These are phyloP conservation scores for Globisporangium acanthophoron DNA, from an alignment of 352 stramenopile species.

Conservation along the genomic window DNA sequence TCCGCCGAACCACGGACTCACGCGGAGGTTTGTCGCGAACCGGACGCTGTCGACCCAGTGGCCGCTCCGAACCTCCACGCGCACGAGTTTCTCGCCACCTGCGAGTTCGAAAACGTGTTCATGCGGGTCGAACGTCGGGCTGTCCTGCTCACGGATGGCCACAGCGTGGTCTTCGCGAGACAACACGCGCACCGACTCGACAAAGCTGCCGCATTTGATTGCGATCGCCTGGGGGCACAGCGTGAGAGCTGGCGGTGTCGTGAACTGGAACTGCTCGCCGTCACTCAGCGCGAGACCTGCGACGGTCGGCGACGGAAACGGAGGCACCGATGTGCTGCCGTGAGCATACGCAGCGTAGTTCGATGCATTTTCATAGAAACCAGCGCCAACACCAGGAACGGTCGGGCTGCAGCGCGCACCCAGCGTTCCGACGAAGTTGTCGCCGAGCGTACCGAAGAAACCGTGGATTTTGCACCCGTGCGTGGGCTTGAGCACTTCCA, in stretches of 20 bases:
- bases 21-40: conserved; percentile 37
- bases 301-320: conserved; percentile 13
- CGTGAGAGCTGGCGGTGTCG: neutral
- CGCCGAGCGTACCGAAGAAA: conserved; percentile 49
- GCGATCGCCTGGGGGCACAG: conserved; percentile 21
- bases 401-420: conserved; percentile 30
- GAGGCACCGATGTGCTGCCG: neutral
- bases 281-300: conserved; percentile 15
- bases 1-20: conserved; percentile 46
- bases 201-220: conserved; percentile 30
- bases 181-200: conserved; percentile 28
- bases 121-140: conserved; percentile 16
- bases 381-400: neutral
- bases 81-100: conserved; percentile 28
- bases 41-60: conserved; percentile 50
- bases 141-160: conserved; percentile 10
- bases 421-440: conserved; percentile 42
- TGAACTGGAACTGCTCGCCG: conserved; percentile 13
- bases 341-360: neutral
- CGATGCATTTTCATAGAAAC: neutral
- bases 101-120: conserved; percentile 49
- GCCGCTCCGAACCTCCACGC: conserved; percentile 36
- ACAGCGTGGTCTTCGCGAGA: conserved; percentile 17
- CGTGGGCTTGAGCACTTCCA: conserved; percentile 34
- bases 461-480: conserved; percentile 35